Percentiles rank a stretch among this genome's conserved stretches.
Evolutionary conservation across 768 basidiomycete species (phyloP).

Genomic region (Amanita jacksonii): DNA sequence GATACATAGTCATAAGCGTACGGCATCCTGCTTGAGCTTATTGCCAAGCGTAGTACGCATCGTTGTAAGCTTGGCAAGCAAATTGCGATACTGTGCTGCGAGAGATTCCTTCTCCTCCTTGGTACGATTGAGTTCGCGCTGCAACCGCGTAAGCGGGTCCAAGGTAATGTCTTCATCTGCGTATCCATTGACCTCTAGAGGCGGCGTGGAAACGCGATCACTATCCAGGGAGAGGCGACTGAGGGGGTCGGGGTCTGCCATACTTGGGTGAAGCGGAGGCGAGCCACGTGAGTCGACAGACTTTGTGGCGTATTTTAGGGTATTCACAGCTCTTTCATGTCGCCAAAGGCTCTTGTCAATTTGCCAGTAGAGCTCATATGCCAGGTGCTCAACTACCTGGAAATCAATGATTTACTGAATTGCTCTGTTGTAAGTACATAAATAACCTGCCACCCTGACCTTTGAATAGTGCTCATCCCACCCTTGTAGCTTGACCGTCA

Average conservation of each 20-base stretch:
- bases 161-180: constrained; percentile 27
- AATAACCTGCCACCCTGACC: not conserved
- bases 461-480: constrained; percentile 3
- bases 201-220: constrained; percentile 25
- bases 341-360: constrained; percentile 5
- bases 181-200: constrained; percentile 24
- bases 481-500: constrained; percentile 27
- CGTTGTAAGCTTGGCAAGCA: constrained; percentile 81
- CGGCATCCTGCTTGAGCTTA: constrained; percentile 94
- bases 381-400: constrained; percentile 16
- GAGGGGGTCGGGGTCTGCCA: constrained; percentile 15
- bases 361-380: constrained; percentile 19
- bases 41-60: constrained; percentile 93
- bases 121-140: constrained; percentile 66
- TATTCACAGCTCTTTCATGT: not conserved
- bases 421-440: constrained; percentile 9
- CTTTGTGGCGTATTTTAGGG: constrained; percentile 7
- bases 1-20: constrained; percentile 26
- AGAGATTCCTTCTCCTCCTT: constrained; percentile 84
- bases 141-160: constrained; percentile 50
- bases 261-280: not conserved
- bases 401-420: constrained; percentile 16
- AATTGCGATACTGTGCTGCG: constrained; percentile 73
- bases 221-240: constrained; percentile 37
- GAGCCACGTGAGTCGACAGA: constrained; percentile 7